These are phyloP conservation scores for Anisogramma anomala DNA, from an alignment of 2,329 filamentous ascomycete genomes.

Conservation along the genomic window DNA sequence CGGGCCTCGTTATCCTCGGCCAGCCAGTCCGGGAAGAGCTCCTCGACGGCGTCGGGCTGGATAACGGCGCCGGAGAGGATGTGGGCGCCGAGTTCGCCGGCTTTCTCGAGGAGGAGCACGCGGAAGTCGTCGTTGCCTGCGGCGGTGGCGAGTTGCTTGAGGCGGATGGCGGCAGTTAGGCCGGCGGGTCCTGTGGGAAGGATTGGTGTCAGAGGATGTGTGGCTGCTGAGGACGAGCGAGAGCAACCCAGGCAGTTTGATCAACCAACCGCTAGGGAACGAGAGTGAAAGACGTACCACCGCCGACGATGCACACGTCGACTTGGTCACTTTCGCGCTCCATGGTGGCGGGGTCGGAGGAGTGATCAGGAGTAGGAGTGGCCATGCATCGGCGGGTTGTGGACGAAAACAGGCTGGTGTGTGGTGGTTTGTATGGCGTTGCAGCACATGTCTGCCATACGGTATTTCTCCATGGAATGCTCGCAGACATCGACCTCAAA, in stretches of 20 bases:
- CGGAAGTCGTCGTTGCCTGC: slow-evolving; percentile 93
- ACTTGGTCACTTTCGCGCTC: slow-evolving; percentile 90
- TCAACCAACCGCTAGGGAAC: background rate
- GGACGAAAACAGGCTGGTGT: slow-evolving; percentile 16
- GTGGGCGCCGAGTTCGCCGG: slow-evolving; percentile 86
- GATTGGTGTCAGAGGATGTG: background rate
- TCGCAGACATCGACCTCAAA: background rate
- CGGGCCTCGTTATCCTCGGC: slow-evolving; percentile 76
- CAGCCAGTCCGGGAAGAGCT: slow-evolving; percentile 89
- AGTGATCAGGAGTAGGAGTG: slow-evolving; percentile 32
- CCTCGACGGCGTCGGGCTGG: slow-evolving; percentile 75
- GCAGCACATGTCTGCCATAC: slow-evolving; percentile 7
- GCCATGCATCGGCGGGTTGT: slow-evolving; percentile 20
- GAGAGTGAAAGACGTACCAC: slow-evolving; percentile 39
- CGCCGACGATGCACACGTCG: slow-evolving; percentile 93
- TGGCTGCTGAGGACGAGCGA: background rate
- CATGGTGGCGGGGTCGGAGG: slow-evolving; percentile 54
- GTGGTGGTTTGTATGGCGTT: slow-evolving; percentile 5
- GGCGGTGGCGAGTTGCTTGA: slow-evolving; percentile 92
- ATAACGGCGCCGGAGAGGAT: slow-evolving; percentile 94
- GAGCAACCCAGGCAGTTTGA: too few relatives aligned
- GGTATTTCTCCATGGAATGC: slow-evolving; percentile 6
- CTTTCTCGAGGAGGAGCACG: slow-evolving; percentile 87
- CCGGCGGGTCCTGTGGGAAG: slow-evolving; percentile 61
- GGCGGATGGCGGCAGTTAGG: slow-evolving; percentile 78